Base-by-base conservation (phyloP, 352 stramenopile species). In the Globisporangium viniferum region DNA sequence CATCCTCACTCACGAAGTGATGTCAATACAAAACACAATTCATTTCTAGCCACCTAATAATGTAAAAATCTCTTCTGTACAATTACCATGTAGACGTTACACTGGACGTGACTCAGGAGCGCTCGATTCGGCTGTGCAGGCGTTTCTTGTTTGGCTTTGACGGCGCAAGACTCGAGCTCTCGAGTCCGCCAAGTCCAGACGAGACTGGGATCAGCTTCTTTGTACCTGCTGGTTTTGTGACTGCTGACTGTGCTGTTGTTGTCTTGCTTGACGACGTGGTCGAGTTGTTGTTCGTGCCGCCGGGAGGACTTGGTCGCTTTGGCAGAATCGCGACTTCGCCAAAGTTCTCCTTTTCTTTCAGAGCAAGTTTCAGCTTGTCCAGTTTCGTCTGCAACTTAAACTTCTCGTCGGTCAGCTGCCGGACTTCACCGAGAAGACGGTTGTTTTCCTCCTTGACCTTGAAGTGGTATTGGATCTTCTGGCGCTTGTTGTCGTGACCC, bases 401-500 rank as follows among this genome's bases (percentile, higher is more conserved):
- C 59, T 89, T 88, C 20, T 90, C 78, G 15, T 92, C 82, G 5
- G 81, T 89, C 51, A 92, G 69, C 24, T 84, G 75, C 9, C 78
- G 79, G 24, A 94, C 77, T n/a, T 92, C 80, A 18, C 82, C 72
- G n/a, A 90, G 66, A 20, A 94, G 67, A 27, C 84, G 78, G 49
- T 94, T 94, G 71, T 92, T 92, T 62, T 94, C 84, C 36, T 93
- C 86, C 63, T 94, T 94, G 20, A 94, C 80, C 55, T 86, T 88
- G 58, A 83, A 80, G 57, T 94, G 84, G 39, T 94, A 83, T 63
- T 94, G 86, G 67, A 94, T 94, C 71, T 90, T 91, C 63, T 94
- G 86, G 9, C 83, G 80, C 46, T 79, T 87, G 66, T 94, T 94
- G 70, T 90, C 75, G 44, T 94, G 86, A 3, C 84, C 84, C 8